Percentiles rank a stretch among this genome's conserved stretches.
Evolutionary conservation across 2,329 filamentous ascomycete genomes (phyloP).

Genomic region (Diaporthe capsici): DNA sequence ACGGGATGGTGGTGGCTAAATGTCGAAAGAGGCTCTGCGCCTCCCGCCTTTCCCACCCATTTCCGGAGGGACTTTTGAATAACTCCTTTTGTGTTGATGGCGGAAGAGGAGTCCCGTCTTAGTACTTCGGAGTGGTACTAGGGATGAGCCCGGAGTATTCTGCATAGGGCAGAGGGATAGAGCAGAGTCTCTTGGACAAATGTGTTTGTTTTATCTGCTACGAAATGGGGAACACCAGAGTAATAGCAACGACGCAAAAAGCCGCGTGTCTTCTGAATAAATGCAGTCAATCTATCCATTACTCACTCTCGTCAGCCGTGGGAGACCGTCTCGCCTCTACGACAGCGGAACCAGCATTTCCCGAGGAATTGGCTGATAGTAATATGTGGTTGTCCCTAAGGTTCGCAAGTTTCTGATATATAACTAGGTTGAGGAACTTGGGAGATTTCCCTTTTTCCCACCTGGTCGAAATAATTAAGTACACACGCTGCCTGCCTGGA

Average conservation of each 20-base stretch:
- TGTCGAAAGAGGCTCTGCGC: background rate
- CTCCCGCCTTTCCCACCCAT: background rate
- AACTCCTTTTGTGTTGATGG: background rate
- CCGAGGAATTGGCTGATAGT: background rate
- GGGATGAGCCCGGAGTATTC: background rate
- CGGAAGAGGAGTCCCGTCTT: too few relatives aligned
- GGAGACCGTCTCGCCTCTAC: background rate
- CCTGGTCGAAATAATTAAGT: background rate
- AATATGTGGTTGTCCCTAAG: background rate
- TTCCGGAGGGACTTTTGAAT: background rate
- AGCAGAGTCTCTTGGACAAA: background rate
- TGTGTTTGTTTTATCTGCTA: background rate
- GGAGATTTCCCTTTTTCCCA: background rate
- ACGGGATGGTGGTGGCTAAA: background rate
- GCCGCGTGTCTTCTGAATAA: background rate
- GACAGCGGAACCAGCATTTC: background rate
- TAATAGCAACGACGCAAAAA: background rate
- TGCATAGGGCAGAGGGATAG: background rate
- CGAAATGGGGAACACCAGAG: background rate
- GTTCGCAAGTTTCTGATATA: background rate
- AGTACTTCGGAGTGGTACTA: background rate
- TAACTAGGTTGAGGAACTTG: too few relatives aligned
- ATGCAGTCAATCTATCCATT: background rate
- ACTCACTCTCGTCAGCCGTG: background rate
- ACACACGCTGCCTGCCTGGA: background rate